phyloP scores from a whole-genome alignment of 768 basidiomycete genomes.

The Strobilomyces confusus region DNA sequence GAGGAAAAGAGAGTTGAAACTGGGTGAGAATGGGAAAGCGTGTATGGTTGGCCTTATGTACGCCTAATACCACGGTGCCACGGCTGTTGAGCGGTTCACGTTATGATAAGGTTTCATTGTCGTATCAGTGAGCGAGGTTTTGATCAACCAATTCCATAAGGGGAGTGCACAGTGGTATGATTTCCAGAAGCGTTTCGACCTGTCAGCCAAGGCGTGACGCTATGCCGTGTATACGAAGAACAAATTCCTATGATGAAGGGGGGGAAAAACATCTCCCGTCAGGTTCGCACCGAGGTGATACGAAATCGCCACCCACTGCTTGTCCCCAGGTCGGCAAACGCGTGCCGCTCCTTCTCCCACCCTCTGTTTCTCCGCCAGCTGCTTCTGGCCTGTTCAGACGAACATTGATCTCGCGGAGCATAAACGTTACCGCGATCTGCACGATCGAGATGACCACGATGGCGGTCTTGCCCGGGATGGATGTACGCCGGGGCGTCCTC shows the following conservation, averaged over 20 bases:
- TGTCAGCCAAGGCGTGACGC: background rate
- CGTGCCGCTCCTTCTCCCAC: slow-evolving; percentile 53
- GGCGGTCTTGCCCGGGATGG: slow-evolving; percentile 61
- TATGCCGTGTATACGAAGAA: slow-evolving; percentile 58
- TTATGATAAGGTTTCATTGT: slow-evolving; percentile 12
- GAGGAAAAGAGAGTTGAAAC: background rate
- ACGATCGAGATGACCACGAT: slow-evolving; percentile 56
- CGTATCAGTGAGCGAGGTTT: background rate
- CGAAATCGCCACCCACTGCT: slow-evolving; percentile 42
- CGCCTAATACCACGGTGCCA: slow-evolving; percentile 1
- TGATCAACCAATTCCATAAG: slow-evolving; percentile 3
- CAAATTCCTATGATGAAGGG: slow-evolving; percentile 43
- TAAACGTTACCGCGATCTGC: slow-evolving; percentile 45
- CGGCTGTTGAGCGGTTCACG: slow-evolving; percentile 5
- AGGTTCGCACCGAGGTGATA: background rate
- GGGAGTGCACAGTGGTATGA: background rate
- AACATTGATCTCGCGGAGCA: slow-evolving; percentile 53
- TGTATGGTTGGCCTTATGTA: slow-evolving; percentile 8
- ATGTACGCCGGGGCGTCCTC: slow-evolving; percentile 60
- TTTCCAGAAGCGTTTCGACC: slow-evolving; percentile 4
- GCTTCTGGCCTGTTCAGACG: slow-evolving; percentile 43
- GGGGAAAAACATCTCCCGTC: background rate
- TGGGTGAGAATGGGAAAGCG: slow-evolving; percentile 9
- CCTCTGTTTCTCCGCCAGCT: slow-evolving; percentile 42
- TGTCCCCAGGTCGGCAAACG: slow-evolving; percentile 61